Evolutionary conservation across 441 rosid genomes (phyloP).

Genomic region (Erysimum cheiri): DNA sequence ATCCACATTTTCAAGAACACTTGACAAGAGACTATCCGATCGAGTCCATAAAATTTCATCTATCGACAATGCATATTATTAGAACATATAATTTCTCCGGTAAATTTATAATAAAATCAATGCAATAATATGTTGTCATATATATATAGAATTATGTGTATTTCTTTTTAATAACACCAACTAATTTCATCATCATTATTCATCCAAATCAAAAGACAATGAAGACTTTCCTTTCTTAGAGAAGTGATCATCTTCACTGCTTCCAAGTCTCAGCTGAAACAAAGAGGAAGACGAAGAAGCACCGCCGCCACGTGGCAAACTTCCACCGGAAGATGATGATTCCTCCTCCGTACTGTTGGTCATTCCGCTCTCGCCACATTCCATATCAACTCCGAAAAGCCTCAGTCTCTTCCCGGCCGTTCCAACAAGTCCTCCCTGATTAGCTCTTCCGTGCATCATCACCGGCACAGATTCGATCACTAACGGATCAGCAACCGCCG

Average conservation of each 20-base stretch:
- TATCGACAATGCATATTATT: neutral
- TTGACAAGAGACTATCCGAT: neutral
- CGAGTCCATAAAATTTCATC: conserved; percentile 5
- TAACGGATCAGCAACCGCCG: conserved; percentile 49
- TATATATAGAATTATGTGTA: conserved; percentile 41
- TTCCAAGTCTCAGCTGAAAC: conserved; percentile 44
- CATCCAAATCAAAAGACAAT: conserved; percentile 66
- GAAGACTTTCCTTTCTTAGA: conserved; percentile 77
- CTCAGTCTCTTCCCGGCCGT: conserved; percentile 55
- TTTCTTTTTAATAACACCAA: conserved; percentile 26
- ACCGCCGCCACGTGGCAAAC: conserved; percentile 39
- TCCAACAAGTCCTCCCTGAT: conserved; percentile 35
- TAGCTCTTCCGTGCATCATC: conserved; percentile 35
- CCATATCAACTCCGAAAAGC: conserved; percentile 75
- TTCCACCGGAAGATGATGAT: conserved; percentile 48
- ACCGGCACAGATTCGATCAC: conserved; percentile 51
- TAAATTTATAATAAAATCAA: conserved; percentile 23
- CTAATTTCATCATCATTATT: conserved; percentile 51
- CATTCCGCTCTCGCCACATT: conserved; percentile 49
- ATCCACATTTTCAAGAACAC: conserved; percentile 16
- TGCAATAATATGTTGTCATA: conserved; percentile 39
- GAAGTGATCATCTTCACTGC: conserved; percentile 51
- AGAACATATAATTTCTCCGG: neutral
- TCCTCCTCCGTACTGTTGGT: conserved; percentile 45
- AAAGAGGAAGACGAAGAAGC: conserved; percentile 33